Evolutionary conservation across 2,329 filamentous ascomycete species (phyloP), one percentile per base, ranked within the genome.

Genomic region (Diplodia seriata): DNA sequence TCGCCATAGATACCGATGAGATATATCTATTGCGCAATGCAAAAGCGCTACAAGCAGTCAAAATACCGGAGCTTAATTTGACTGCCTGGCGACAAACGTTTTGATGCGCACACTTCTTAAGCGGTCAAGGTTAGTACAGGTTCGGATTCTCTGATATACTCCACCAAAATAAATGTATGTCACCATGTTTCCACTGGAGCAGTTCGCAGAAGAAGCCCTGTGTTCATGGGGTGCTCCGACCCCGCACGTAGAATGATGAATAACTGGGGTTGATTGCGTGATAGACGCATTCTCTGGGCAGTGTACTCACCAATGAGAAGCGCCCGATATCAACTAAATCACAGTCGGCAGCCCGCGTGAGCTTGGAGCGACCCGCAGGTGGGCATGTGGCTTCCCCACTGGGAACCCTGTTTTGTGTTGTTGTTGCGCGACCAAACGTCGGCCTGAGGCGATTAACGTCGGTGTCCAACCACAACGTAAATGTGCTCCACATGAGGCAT

Each of bases 1-100:
- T 62, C 26, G 57, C 26, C 57, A 62, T 62, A 62, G 57, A 62
- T 62, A 62, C 40, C 18, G 26, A 50, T 49, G 26, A 62, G 57
- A n/a, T 49, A 50, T 50, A 33, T 8, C 40, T 18, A 36, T 50
- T 50, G 40, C 26, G 20, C 14, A 47, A 26, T 15, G 3, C 4
- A 26, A 33, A 5, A 18, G 8, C 3, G 5, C 11, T 54, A 15
- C 29, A 33, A 53, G 50, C 20, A 12, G 11, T 23, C 8, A n/a
- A 40, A 23, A 12, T 12, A 9, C n/a, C 4, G 3, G 40, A 7
- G 15, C 18, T 3, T 47, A 8, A 3, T 5, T 20, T 20, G 43
- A 3, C 20, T 9, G 9, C 20, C n/a, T 20, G 43, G 43, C 18
- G 2, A 20, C 43, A 20, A 47, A n/a, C n/a, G 20, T 11, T 20